Evolutionary conservation across 192 early-diverging fungal genomes (phyloP).

Genomic region (Coemansia sp.): DNA sequence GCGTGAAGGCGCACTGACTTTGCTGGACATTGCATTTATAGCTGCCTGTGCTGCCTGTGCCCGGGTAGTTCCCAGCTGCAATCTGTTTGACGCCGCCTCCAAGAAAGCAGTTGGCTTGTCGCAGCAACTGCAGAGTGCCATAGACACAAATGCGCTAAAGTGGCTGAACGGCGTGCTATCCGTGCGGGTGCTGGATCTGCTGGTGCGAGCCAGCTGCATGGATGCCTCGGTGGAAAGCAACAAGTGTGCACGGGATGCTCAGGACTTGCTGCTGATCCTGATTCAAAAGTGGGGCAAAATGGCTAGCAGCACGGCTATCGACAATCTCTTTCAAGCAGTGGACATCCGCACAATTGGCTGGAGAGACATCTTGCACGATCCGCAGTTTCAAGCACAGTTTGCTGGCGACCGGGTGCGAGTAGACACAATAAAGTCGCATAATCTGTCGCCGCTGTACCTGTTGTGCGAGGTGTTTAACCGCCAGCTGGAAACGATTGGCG

Average conservation of each 20-base stretch:
- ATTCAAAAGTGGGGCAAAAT: slow-evolving; percentile 46
- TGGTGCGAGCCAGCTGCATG: slow-evolving; percentile 34
- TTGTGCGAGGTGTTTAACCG: slow-evolving; percentile 72
- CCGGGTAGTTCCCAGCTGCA: slow-evolving; percentile 25
- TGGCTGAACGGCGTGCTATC: slow-evolving; percentile 40
- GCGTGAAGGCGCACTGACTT: slow-evolving; percentile 4
- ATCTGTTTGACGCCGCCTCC: slow-evolving; percentile 17
- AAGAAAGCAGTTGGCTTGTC: not conserved
- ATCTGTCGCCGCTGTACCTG: slow-evolving; percentile 54
- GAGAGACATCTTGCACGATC: slow-evolving; percentile 23
- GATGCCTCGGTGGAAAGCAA: not conserved
- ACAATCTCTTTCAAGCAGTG: slow-evolving; percentile 41
- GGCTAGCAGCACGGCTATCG: slow-evolving; percentile 32
- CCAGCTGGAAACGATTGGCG: slow-evolving; percentile 74
- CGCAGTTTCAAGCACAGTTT: slow-evolving; percentile 27
- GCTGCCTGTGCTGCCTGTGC: slow-evolving; percentile 35
- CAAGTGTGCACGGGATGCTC: slow-evolving; percentile 10
- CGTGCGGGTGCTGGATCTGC: slow-evolving; percentile 22
- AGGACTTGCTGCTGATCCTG: slow-evolving; percentile 36
- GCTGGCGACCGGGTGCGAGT: slow-evolving; percentile 21
- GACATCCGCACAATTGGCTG: slow-evolving; percentile 44
- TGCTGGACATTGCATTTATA: slow-evolving; percentile 20
- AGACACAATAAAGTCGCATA: slow-evolving; percentile 20
- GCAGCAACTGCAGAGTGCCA: slow-evolving; percentile 13
- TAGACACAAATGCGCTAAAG: slow-evolving; percentile 26